Evolutionary conservation across 768 basidiomycete species (phyloP).

Genomic region (Cyclocybe aegerita): DNA sequence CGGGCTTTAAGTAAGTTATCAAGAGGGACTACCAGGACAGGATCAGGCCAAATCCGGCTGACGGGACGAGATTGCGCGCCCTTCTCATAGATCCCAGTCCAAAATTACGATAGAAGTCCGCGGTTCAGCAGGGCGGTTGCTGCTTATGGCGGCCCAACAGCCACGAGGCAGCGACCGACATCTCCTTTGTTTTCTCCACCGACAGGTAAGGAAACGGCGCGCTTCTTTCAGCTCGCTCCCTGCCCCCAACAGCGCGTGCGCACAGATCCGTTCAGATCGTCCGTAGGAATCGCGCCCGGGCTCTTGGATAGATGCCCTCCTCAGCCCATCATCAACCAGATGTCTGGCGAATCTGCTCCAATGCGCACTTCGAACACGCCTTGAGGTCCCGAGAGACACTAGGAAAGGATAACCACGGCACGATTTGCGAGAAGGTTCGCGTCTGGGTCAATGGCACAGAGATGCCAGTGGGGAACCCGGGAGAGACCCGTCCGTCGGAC

Average conservation of each 20-base stretch:
- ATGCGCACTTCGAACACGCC: conserved; percentile 18
- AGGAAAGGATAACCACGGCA: conserved; percentile 15
- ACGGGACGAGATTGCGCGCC: conserved; percentile 31
- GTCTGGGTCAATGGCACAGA: background rate
- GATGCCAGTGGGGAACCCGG: conserved; percentile 8
- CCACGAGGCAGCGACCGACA: conserved; percentile 41
- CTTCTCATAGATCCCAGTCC: conserved; percentile 29
- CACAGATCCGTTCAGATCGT: conserved; percentile 18
- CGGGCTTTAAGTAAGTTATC: conserved; percentile 37
- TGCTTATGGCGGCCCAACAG: conserved; percentile 21
- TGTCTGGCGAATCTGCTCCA: conserved; percentile 23
- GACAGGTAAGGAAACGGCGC: conserved; percentile 18
- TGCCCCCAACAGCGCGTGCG: conserved; percentile 12
- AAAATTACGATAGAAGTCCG: conserved; percentile 38
- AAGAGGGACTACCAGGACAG: conserved; percentile 29
- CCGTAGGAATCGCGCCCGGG: conserved; percentile 24
- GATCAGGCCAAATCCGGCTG: conserved; percentile 34
- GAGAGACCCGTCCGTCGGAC: conserved; percentile 8
- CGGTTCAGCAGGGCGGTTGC: conserved; percentile 30
- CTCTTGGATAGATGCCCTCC: conserved; percentile 2
- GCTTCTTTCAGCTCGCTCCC: conserved; percentile 11
- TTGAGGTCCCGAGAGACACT: conserved; percentile 19
- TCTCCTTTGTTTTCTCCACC: conserved; percentile 25
- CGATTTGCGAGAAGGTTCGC: conserved; percentile 29
- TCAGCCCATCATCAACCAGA: conserved; percentile 13